Base-by-base conservation (phyloP, 164 flowering plant species). In the Vitis rupestris region DNA sequence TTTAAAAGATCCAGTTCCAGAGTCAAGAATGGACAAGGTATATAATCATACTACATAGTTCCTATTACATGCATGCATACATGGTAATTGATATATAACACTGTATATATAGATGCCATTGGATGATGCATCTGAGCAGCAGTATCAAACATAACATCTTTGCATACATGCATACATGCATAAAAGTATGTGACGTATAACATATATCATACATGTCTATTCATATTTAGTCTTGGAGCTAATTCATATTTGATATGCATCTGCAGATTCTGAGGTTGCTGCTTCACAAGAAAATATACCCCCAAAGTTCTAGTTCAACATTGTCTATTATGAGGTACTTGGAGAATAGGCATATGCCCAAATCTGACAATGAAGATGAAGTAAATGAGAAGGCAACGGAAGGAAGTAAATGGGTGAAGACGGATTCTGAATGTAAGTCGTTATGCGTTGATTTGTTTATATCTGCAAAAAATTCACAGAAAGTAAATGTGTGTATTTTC, bases 391-490 rank as follows among this genome's bases (percentile, higher is more conserved):
- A 70, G 66, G 62, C 27, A 52, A 66, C 49, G 2, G 74, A 79
- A 14, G 82, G 82, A 64, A 75, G 80, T 66, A 91, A 87, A 83
- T 91, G 97, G 97, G 97, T 79, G 60, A 89, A 87, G 68, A 91
- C 92, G 3, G 97, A 91, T 79, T 86, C 93, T 8, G 97, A 91
- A 70, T 89, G 94, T 89, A 73, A 82, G 91, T 82, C 58, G 44
- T 6, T 8, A 16, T 8, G 23, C n/a, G 10, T 53, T 29, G 27
- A 23, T 23, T 53, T 19, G 27, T 7, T 9, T 17, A 15, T 2
- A 57, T 37, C 44, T 37, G 4, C 44, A 37, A 37, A 37, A 37
- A 37, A 4, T 37, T 37, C 44, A 37, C 44, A 37, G 44, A 37
- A 37, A 37, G 44, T 37, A 4, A 2, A 37, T 37, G 7, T 6